Evolutionary conservation across 1,284 basidiomycete species (phyloP).

Genomic region (Porphyrellus sp.): DNA sequence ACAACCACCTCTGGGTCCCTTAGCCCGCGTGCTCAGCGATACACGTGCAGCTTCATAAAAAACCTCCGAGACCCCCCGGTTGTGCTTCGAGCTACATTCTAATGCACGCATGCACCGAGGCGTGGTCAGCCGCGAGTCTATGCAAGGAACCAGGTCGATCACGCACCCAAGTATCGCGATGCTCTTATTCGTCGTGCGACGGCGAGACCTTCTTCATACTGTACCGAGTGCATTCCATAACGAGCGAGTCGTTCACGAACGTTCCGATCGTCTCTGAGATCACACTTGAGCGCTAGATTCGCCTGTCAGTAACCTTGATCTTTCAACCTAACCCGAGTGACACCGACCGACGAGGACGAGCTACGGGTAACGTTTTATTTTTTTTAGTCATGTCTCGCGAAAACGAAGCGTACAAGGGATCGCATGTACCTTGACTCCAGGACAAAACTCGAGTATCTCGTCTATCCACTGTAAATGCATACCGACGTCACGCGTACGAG

Average conservation of each 20-base stretch:
- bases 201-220: slow-evolving; percentile 87
- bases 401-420: slow-evolving; percentile 1
- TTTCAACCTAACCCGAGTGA: neutral
- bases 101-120: slow-evolving; percentile 2
- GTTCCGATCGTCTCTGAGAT: slow-evolving; percentile 77
- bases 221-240: slow-evolving; percentile 66
- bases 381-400: slow-evolving; percentile 11
- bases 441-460: slow-evolving; percentile 85
- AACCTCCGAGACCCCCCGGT: slow-evolving; percentile 89
- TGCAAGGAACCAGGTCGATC: slow-evolving; percentile 1
- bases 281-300: slow-evolving; percentile 84
- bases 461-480: slow-evolving; percentile 70
- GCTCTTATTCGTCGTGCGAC: slow-evolving; percentile 90
- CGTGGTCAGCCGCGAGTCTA: neutral
- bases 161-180: slow-evolving; percentile 83
- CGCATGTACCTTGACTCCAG: slow-evolving; percentile 78
- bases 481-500: neutral
- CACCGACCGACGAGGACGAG: slow-evolving; percentile 83
- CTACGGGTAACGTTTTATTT: slow-evolving; percentile 37
- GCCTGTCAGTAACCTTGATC: slow-evolving; percentile 12
- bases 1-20: slow-evolving; percentile 57
- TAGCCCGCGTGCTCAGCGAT: slow-evolving; percentile 70
- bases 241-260: slow-evolving; percentile 67
- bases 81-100: slow-evolving; percentile 97
- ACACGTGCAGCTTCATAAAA: slow-evolving; percentile 88